These are phyloP conservation scores for Naganishia vishniacii DNA, from an alignment of 768 basidiomycete species.

Conservation along the genomic window DNA sequence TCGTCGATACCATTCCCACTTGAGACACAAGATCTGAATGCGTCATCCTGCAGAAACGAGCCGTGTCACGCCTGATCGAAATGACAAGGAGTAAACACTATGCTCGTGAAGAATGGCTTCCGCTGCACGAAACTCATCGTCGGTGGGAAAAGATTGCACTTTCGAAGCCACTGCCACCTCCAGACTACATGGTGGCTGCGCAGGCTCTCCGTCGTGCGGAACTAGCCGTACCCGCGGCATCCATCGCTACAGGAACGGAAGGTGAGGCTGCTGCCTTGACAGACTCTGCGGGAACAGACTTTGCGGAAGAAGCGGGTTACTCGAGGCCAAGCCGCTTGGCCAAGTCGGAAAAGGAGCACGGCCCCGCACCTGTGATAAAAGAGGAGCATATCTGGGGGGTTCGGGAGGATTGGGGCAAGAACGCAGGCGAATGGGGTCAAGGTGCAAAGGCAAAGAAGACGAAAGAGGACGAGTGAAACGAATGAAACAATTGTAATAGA, in stretches of 20 bases:
- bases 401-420: conserved; percentile 45
- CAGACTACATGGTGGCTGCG: conserved; percentile 11
- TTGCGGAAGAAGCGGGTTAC: conserved; percentile 43
- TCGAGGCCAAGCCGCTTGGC: conserved; percentile 29
- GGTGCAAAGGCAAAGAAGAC: conserved; percentile 34
- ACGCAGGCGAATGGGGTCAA: conserved; percentile 47
- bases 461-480: conserved; percentile 11
- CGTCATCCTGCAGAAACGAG: conserved; percentile 57
- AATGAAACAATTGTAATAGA: no score
- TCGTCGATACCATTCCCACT: not conserved
- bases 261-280: not conserved
- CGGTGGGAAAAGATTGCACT: conserved; percentile 40
- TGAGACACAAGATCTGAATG: no score
- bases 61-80: conserved; percentile 58
- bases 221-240: conserved; percentile 8
- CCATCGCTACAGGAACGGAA: conserved; percentile 7
- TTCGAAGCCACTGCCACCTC: conserved; percentile 22
- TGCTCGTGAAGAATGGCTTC: conserved; percentile 42
- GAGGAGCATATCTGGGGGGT: conserved; percentile 48
- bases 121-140: conserved; percentile 32
- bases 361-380: conserved; percentile 35
- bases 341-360: conserved; percentile 18
- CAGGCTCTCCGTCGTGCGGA: not conserved
- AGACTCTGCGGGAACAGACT: conserved; percentile 29
- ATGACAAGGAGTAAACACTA: conserved; percentile 52